Conservation (phyloP, 768 basidiomycete species). For the Termitomyces sp. region DNA sequence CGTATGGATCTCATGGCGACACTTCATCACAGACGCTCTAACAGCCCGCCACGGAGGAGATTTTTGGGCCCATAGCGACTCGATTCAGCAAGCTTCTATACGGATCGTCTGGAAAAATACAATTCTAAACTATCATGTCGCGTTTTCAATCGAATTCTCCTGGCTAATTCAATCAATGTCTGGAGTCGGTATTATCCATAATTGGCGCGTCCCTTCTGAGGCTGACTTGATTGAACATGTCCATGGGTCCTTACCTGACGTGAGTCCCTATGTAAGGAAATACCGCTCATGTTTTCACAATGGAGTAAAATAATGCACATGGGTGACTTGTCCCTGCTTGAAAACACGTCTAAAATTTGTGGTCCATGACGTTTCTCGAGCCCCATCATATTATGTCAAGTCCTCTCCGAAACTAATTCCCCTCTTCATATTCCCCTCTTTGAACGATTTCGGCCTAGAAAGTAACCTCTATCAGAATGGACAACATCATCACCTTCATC, state of each 20-base stretch:
- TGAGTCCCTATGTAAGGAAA: slow-evolving; percentile 22
- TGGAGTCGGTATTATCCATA: slow-evolving; percentile 34
- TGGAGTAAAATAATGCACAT: slow-evolving; percentile 53
- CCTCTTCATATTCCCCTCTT: slow-evolving; percentile 16
- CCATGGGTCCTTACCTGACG: slow-evolving; percentile 50
- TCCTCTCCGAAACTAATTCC: slow-evolving; percentile 48
- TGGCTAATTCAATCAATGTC: neutral
- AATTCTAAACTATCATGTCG: neutral
- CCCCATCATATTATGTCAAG: slow-evolving; percentile 31
- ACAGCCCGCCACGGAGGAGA: neutral
- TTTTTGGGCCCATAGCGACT: neutral
- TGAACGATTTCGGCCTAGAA: slow-evolving; percentile 37
- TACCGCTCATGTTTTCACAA: slow-evolving; percentile 23
- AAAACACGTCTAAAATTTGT: slow-evolving; percentile 26
- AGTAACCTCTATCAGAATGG: slow-evolving; percentile 47
- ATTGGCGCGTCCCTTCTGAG: slow-evolving; percentile 46
- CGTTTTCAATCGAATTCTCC: neutral
- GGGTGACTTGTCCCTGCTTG: slow-evolving; percentile 8
- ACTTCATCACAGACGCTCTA: neutral
- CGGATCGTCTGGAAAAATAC: neutral
- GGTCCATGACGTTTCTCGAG: slow-evolving; percentile 24
- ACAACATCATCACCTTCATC: slow-evolving; percentile 51
- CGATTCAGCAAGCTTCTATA: neutral
- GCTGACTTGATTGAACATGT: slow-evolving; percentile 35
- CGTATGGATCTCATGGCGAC: neutral